These are phyloP conservation scores for Pachysandra terminalis DNA, from an alignment of 164 flowering plant genomes.

Conservation along the genomic window DNA sequence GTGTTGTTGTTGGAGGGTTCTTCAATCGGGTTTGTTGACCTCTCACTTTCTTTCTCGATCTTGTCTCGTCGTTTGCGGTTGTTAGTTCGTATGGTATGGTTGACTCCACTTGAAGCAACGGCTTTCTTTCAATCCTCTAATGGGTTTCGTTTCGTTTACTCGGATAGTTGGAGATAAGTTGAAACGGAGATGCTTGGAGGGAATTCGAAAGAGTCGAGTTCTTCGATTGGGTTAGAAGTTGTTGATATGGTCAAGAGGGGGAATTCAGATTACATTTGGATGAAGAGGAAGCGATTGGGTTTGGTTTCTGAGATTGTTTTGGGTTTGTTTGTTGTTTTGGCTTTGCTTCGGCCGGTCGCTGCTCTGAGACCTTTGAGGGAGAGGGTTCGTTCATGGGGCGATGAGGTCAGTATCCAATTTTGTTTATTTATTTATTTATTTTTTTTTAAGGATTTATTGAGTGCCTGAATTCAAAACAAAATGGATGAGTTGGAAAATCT, in stretches of 20 bases:
- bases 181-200: constrained; percentile 9
- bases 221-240: neutral
- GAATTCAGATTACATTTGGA: constrained; percentile 13
- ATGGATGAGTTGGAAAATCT: no score
- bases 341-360: constrained; percentile 29
- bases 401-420: constrained; percentile 51
- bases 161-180: constrained; percentile 8
- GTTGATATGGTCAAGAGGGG: constrained; percentile 20
- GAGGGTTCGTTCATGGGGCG: constrained; percentile 68
- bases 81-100: constrained; percentile 8
- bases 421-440: no score
- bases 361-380: constrained; percentile 85
- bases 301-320: constrained; percentile 17
- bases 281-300: constrained; percentile 10
- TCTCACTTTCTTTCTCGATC: constrained; percentile 19
- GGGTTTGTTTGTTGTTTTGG: constrained; percentile 33
- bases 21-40: constrained; percentile 13
- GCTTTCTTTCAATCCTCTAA: constrained; percentile 11
- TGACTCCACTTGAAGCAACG: constrained; percentile 58
- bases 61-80: neutral
- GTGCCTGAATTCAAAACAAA: neutral
- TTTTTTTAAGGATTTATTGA: no score
- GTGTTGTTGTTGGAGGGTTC: neutral
- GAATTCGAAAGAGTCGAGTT: constrained; percentile 2
- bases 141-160: constrained; percentile 20